These are phyloP conservation scores for Claviceps sorghi DNA, from an alignment of 2,329 filamentous ascomycete species.

Conservation along the genomic window DNA sequence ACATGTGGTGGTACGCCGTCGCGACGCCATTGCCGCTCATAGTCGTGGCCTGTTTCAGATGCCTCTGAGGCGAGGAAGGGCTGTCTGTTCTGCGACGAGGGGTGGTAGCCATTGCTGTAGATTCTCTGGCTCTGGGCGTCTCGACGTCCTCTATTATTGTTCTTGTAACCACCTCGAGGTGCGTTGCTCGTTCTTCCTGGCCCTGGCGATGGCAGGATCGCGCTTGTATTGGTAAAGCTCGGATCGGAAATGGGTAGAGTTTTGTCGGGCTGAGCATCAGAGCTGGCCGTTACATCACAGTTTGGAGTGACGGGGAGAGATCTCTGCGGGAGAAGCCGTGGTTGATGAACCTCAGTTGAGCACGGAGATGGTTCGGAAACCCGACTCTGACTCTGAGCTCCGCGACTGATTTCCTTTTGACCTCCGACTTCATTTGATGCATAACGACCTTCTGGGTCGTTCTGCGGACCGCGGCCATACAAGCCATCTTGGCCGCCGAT, in stretches of 20 bases:
- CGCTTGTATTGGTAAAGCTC: background rate
- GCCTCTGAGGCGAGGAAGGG: background rate
- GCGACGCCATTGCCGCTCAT: background rate
- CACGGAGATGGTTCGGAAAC: background rate
- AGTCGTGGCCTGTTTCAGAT: background rate
- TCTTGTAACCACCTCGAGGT: constrained; percentile 1
- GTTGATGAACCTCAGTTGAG: background rate
- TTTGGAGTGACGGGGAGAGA: background rate
- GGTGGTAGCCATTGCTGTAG: background rate
- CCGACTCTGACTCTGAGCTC: background rate
- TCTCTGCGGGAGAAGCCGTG: background rate
- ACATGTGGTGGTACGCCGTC: background rate
- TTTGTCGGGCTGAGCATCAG: background rate
- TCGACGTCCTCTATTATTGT: background rate
- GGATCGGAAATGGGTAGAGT: background rate
- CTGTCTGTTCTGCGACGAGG: background rate
- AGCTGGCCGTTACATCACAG: background rate
- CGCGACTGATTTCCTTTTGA: background rate
- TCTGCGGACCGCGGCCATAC: background rate
- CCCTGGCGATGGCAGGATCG: background rate
- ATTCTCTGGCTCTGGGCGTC: background rate
- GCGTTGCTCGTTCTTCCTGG: background rate
- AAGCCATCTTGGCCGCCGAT: background rate
- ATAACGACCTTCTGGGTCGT: no score
- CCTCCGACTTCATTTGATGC: background rate